phyloP scores from a whole-genome alignment of 495 filamentous ascomycete genomes.

The Thermochaetoides thermophila region DNA sequence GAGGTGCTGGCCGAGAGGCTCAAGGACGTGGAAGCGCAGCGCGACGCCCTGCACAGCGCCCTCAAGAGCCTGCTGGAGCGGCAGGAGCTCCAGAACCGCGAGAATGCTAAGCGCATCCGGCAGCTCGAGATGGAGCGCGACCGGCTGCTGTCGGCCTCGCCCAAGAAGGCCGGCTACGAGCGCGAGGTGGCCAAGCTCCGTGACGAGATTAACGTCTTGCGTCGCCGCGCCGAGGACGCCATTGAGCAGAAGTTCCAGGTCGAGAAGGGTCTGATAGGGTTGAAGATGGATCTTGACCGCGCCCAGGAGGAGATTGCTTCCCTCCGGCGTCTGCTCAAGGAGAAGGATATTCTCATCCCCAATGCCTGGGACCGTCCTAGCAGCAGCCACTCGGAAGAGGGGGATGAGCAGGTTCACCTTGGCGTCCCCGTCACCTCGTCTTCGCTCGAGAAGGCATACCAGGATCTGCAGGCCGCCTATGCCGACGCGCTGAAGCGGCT shows the following conservation, averaged over 20 bases:
- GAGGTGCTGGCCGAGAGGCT: conserved; percentile 68
- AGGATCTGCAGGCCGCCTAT: conserved; percentile 54
- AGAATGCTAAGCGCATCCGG: conserved; percentile 62
- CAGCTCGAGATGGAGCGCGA: conserved; percentile 67
- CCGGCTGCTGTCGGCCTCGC: conserved; percentile 51
- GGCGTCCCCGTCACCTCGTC: conserved; percentile 41
- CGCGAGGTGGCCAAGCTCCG: conserved; percentile 64
- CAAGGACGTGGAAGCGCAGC: conserved; percentile 84
- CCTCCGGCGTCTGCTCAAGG: conserved; percentile 62
- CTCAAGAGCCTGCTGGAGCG: conserved; percentile 77
- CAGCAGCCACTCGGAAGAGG: conserved; percentile 14
- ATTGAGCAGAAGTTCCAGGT: conserved; percentile 94
- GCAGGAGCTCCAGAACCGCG: conserved; percentile 64
- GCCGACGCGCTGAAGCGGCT: conserved; percentile 38
- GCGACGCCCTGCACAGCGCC: conserved; percentile 79
- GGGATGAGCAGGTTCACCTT: background rate
- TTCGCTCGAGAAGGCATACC: conserved; percentile 64
- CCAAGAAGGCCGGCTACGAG: conserved; percentile 64
- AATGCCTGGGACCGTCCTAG: conserved; percentile 36
- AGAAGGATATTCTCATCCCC: conserved; percentile 69
- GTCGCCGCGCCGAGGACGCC: conserved; percentile 83
- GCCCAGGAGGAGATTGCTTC: conserved; percentile 83
- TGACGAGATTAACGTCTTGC: conserved; percentile 70
- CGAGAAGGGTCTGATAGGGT: conserved; percentile 77
- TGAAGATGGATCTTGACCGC: conserved; percentile 96